phyloP scores from a whole-genome alignment of 192 early-diverging fungal species.

The Umbelopsis sp. region DNA sequence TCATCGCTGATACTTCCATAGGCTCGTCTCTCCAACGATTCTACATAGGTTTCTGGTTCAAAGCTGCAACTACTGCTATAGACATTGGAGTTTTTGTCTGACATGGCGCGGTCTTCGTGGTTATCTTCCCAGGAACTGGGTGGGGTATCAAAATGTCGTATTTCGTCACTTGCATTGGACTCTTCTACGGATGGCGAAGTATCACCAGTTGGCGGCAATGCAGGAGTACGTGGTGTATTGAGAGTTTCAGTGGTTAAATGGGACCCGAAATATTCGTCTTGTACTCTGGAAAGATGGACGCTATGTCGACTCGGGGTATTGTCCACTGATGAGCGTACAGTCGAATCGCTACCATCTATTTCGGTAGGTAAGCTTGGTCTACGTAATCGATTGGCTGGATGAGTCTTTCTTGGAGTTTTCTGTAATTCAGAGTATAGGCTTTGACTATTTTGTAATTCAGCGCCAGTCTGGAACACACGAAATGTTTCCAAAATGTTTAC shows the following conservation, averaged over 20 bases:
- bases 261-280: slow-evolving; percentile 3
- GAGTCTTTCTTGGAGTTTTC: neutral
- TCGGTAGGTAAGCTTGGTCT: slow-evolving; percentile 39
- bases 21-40: slow-evolving; percentile 35
- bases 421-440: neutral
- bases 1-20: slow-evolving; percentile 19
- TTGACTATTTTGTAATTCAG: slow-evolving; percentile 12
- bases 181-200: neutral
- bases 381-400: slow-evolving; percentile 25
- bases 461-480: slow-evolving; percentile 33
- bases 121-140: slow-evolving; percentile 22
- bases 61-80: neutral
- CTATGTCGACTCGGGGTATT: slow-evolving; percentile 10
- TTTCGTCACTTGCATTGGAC: slow-evolving; percentile 1
- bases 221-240: neutral
- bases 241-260: neutral
- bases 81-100: neutral
- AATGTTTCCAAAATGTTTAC: slow-evolving; percentile 46
- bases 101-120: neutral
- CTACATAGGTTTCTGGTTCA: slow-evolving; percentile 36
- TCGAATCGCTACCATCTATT: slow-evolving; percentile 28
- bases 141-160: slow-evolving; percentile 17
- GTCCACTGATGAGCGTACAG: slow-evolving; percentile 16
- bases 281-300: slow-evolving; percentile 4
- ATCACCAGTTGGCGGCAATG: neutral